phyloP scores from a whole-genome alignment of 768 basidiomycete species.

The Auriscalpium orientale region DNA sequence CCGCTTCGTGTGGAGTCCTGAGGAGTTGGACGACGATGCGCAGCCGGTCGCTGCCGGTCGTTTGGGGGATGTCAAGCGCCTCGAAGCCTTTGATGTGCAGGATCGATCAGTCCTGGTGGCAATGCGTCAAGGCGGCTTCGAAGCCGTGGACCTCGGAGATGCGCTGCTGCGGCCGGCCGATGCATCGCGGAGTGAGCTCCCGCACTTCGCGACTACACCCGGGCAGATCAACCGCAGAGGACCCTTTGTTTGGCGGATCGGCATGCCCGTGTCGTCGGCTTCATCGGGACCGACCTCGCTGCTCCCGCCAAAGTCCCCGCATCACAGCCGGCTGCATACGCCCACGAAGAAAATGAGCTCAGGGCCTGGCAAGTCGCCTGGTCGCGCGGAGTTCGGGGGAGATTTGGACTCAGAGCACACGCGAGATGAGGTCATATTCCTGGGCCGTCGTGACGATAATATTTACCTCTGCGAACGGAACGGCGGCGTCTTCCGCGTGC shows the following conservation, averaged over 20 bases:
- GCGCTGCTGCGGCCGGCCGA: conserved; percentile 76
- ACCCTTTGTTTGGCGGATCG: conserved; percentile 80
- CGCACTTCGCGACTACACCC: conserved; percentile 57
- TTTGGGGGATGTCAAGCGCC: conserved; percentile 76
- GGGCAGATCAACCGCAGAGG: conserved; percentile 60
- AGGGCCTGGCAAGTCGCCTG: conserved; percentile 39
- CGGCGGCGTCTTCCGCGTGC: conserved; percentile 64
- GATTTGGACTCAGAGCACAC: conserved; percentile 44
- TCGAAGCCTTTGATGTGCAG: conserved; percentile 76
- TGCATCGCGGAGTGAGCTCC: conserved; percentile 64
- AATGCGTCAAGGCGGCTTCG: conserved; percentile 80
- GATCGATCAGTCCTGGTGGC: conserved; percentile 76
- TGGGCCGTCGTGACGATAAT: conserved; percentile 69
- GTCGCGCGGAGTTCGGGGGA: conserved; percentile 43
- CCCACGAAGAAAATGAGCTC: conserved; percentile 40
- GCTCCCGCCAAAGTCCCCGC: conserved; percentile 23
- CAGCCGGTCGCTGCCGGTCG: conserved; percentile 27
- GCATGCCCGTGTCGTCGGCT: conserved; percentile 48
- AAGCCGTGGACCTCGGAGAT: conserved; percentile 73
- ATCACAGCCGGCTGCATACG: conserved; percentile 26
- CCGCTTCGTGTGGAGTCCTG: conserved; percentile 70
- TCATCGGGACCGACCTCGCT: neutral
- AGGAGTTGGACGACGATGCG: conserved; percentile 42
- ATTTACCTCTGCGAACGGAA: conserved; percentile 81
- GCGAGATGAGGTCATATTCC: conserved; percentile 71